Evolutionary conservation across 139 green algal genomes (phyloP).

Genomic region (Tetradesmus lagerheimii): DNA sequence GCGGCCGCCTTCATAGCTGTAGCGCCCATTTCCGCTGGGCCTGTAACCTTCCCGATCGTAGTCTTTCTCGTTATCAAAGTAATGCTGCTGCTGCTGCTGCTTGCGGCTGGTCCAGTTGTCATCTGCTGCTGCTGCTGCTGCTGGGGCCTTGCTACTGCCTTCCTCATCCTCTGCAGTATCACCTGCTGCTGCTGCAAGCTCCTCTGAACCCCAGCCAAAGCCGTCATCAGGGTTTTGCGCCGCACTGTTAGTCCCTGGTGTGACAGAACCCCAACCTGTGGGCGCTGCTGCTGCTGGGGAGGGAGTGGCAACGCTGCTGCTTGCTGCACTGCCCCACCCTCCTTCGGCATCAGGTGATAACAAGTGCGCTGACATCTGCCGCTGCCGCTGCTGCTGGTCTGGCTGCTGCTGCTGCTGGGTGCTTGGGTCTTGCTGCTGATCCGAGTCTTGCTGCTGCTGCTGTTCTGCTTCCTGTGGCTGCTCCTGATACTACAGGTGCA

Average conservation of each 20-base stretch:
- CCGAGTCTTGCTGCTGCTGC: neutral
- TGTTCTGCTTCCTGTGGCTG: neutral
- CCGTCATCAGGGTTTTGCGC: neutral
- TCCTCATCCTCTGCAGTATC: neutral
- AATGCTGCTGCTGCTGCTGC: neutral
- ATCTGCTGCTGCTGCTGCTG: neutral
- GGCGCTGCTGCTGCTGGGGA: neutral
- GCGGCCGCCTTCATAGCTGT: neutral
- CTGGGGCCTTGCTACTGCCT: neutral
- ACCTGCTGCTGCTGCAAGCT: neutral
- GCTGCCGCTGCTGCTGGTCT: constrained; percentile 13
- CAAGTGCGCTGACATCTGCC: neutral
- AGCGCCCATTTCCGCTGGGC: neutral
- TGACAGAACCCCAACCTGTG: neutral
- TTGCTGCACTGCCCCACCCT: constrained; percentile 12
- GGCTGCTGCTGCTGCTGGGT: neutral
- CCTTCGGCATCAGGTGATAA: neutral
- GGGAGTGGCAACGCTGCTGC: neutral
- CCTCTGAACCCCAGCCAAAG: neutral
- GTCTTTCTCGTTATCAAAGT: neutral
- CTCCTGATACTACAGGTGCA: neutral
- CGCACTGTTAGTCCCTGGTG: neutral
- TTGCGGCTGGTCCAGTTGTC: neutral
- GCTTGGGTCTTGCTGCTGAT: neutral
- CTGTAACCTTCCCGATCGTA: neutral